Base-by-base conservation (phyloP, 2,329 filamentous ascomycete genomes). In the Stemphylium beticola region DNA sequence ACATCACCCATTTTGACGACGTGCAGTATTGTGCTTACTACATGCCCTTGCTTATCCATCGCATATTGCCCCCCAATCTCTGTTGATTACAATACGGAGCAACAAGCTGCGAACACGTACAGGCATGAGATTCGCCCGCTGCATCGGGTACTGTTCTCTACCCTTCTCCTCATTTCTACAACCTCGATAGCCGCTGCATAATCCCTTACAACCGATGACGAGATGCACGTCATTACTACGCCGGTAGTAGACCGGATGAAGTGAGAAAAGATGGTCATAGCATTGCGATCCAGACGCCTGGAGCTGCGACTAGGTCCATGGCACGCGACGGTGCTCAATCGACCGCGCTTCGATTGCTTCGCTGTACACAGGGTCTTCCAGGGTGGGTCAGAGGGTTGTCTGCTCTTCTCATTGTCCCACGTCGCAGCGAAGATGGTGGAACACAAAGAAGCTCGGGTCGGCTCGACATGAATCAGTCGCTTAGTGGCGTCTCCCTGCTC, bases 121-220 rank as follows among this genome's bases (percentile, higher is more conserved):
- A 49, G 42, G 22, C 37, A 50, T 53, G 44, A 61, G 58, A 72
- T 68, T 72, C 69, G 69, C 59, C 45, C 40, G 20, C 17, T 18
- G 44, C n/a, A 36, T n/a, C 49, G 45, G 24, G 15, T n/a, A 15
- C 29, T 34, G 15, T 18, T 15, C 37, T n/a, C 12, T 47, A 15
- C 18, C 44, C 43, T 33, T 34, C 40, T 48, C 40, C 39, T 29
- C 34, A 49, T 47, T 60, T 63, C 43, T 34, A 44, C 49, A 66
- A 45, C 55, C 68, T 66, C 62, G 69, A 69, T 72, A 71, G 65
- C 69, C 69, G 70, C 70, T 60, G 60, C 54, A 61, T 64, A 58
- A 58, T 41, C 32, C 58, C 59, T 58, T 53, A 50, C 49, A 45
- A 29, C 44, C 46, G 58, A 49, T 60, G 49, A 60, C 57, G 57